Evolutionary conservation across 2,329 filamentous ascomycete genomes (phyloP).

Genomic region (Paracoccidioides brasiliensis): DNA sequence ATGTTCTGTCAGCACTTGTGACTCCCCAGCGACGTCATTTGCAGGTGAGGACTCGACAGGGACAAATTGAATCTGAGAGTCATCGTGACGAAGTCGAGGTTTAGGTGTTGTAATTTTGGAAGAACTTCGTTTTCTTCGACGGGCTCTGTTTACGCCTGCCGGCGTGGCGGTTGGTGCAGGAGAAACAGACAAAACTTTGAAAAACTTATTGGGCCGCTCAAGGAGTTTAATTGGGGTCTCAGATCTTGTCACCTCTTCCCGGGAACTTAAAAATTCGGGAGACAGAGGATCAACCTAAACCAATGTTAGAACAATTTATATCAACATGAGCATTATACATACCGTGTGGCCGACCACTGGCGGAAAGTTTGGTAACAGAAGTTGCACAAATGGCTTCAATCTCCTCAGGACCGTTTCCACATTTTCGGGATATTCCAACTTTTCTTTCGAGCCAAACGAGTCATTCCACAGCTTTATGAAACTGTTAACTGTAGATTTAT

Average conservation of each 20-base stretch:
- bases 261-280: conserved; percentile 35
- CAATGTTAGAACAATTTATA: conserved; percentile 3
- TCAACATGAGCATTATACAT: not conserved
- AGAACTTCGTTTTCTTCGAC: conserved; percentile 16
- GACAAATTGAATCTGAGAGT: conserved; percentile 71
- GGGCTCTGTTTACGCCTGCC: not conserved
- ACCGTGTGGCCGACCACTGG: conserved; percentile 24
- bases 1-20: conserved; percentile 63
- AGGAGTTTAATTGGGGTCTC: not conserved
- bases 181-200: not conserved
- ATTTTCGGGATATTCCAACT: conserved; percentile 50
- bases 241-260: conserved; percentile 32
- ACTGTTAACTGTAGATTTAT: conserved; percentile 37
- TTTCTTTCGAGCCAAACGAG: conserved; percentile 48
- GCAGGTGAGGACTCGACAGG: conserved; percentile 50
- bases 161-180: conserved; percentile 1
- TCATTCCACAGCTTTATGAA: conserved; percentile 56
- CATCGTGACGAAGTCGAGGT: conserved; percentile 55
- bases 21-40: conserved; percentile 39
- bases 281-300: conserved; percentile 9
- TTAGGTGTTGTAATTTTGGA: conserved; percentile 29
- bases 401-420: conserved; percentile 51
- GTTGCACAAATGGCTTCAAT: conserved; percentile 42
- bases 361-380: conserved; percentile 38
- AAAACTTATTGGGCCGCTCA: not conserved